Conservation (phyloP, 2,329 filamentous ascomycete species). For the Lasiodiplodia sp. region DNA sequence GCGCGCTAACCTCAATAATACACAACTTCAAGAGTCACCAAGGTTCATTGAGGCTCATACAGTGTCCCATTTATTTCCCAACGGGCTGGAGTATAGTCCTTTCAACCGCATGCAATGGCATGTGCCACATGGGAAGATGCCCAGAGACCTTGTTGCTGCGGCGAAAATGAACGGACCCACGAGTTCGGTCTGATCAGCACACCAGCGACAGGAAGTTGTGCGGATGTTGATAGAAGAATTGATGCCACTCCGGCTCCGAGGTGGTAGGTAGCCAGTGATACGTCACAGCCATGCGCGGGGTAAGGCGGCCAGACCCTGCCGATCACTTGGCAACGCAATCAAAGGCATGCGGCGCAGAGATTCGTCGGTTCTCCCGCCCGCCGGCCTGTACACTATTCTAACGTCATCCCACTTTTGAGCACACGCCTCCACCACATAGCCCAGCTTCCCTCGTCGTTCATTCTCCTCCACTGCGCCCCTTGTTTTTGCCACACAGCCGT, state of each 20-base stretch:
- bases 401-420: constrained; percentile 26
- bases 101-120: background rate
- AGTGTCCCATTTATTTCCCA: background rate
- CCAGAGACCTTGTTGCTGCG: background rate
- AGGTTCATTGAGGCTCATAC: no score
- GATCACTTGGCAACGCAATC: constrained; percentile 11
- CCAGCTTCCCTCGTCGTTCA: background rate
- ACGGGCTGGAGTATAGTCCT: background rate
- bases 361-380: constrained; percentile 12
- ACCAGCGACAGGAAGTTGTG: background rate
- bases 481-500: no score
- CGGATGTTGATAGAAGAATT: background rate
- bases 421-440: background rate
- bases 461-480: background rate
- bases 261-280: background rate
- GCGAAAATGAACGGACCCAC: no score
- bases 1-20: background rate
- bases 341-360: background rate
- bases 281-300: constrained; percentile 17
- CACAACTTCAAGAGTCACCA: background rate
- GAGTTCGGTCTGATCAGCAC: background rate
- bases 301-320: constrained; percentile 27
- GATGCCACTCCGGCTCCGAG: no score
- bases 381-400: constrained; percentile 17
- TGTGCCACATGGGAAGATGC: background rate